Evolutionary conservation across 257 asterid genomes (phyloP), one percentile per base, ranked within the genome.

Genomic region (Petunia secreta): DNA sequence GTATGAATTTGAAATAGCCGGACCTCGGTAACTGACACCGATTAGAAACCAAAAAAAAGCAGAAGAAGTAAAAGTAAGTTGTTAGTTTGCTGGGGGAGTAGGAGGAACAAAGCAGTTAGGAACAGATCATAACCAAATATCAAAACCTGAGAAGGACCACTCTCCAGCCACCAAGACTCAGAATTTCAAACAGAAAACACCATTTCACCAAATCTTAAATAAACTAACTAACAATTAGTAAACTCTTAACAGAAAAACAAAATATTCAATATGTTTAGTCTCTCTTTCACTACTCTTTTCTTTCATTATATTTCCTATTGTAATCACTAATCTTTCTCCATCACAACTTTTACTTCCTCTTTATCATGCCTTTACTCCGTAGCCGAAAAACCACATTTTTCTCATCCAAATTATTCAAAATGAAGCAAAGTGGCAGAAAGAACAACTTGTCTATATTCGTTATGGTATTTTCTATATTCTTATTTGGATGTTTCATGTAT

Each of bases 401-500:
- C 68, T 82, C 86, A 43, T 60, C 90, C 40, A 82, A 81, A 40
- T 64, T 82, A 10, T 68, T 86, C 69, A 73, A 69, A 44, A 94
- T 92, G 98, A 92, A 92, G 82, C 86, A 91, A 79, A 63, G 86
- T 80, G 84, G 87, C 58, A 87, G 94, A 38, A 92, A 89, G 82
- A 85, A 86, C 77, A 86, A 84, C 75, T 83, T 94, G 69, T 85
- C 97, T 0, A 76, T 89, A 3, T 87, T 88, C 55, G 92, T 82
- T 3, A 91, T 90, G n/a, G 91, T 88, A 38, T 74, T 90, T 76
- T 91, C 95, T 13, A 79, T 91, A 53, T 90, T 94, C 65, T 84
- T 92, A n/a, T 90, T 91, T 50, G 97, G 97, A 8, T 91, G 95
- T 52, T 90, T 94, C 87, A 89, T 92, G 94, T 94, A 94, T 87